These are phyloP conservation scores for Turnera subulata DNA, from an alignment of 345 rosid genomes.

Conservation along the genomic window DNA sequence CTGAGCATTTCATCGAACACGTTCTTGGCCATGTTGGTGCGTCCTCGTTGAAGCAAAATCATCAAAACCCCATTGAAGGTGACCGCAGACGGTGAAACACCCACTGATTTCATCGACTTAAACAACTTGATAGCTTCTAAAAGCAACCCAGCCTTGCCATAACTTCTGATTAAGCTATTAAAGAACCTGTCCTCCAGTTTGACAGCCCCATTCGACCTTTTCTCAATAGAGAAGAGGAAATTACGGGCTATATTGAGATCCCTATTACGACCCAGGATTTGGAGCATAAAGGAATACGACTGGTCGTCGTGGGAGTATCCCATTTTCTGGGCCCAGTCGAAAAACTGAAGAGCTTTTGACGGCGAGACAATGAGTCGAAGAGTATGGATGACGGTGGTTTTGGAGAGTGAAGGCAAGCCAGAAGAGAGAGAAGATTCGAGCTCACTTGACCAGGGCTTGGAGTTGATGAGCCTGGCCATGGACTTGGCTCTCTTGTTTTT, in stretches of 20 bases:
- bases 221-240: constrained; percentile 62
- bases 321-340: constrained; percentile 45
- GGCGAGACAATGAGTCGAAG: constrained; percentile 55
- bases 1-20: constrained; percentile 76
- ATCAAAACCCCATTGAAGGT: constrained; percentile 64
- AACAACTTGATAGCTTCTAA: constrained; percentile 65
- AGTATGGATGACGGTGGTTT: constrained; percentile 48
- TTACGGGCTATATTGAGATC: constrained; percentile 70
- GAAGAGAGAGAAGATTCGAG: constrained; percentile 57
- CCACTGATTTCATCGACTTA: constrained; percentile 54
- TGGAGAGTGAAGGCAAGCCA: constrained; percentile 44
- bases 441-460: constrained; percentile 50
- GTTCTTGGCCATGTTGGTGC: constrained; percentile 57
- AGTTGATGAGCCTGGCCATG: constrained; percentile 52
- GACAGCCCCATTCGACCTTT: constrained; percentile 48
- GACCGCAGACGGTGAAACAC: constrained; percentile 62
- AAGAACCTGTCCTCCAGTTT: constrained; percentile 63
- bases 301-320: constrained; percentile 50
- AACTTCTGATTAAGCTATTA: constrained; percentile 70
- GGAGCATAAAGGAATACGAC: constrained; percentile 62
- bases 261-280: constrained; percentile 53
- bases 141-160: constrained; percentile 60
- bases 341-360: constrained; percentile 55
- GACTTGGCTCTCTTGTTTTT: constrained; percentile 46
- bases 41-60: constrained; percentile 63